Evolutionary conservation across 257 asterid species (phyloP).

Genomic region (Hygrophila difformis): DNA sequence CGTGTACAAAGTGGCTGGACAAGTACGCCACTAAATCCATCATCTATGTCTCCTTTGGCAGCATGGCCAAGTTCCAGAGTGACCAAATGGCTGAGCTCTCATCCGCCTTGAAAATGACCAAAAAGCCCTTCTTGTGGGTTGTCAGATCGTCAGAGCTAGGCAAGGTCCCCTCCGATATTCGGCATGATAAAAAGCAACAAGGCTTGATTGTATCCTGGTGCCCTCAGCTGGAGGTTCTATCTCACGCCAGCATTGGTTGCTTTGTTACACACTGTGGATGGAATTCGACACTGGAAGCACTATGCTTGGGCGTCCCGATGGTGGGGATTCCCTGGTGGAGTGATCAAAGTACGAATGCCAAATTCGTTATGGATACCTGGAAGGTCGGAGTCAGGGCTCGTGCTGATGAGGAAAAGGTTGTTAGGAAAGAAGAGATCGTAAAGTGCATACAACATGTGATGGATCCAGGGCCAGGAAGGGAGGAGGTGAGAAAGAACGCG

Average conservation of each 20-base stretch:
- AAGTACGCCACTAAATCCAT: constrained; percentile 17
- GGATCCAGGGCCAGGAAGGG: constrained; percentile 22
- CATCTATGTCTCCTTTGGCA: constrained; percentile 28
- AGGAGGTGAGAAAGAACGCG: constrained; percentile 19
- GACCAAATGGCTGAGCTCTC: constrained; percentile 29
- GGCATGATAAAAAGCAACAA: too few species aligned
- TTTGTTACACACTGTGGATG: constrained; percentile 32
- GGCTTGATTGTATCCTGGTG: constrained; percentile 29
- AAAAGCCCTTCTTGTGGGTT: constrained; percentile 29
- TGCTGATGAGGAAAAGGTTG: not conserved
- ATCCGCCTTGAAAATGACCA: constrained; percentile 22
- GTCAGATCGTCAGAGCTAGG: constrained; percentile 25
- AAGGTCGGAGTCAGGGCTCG: constrained; percentile 20
- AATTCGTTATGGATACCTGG: constrained; percentile 27
- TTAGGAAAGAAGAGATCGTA: constrained; percentile 17
- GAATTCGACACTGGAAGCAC: constrained; percentile 31
- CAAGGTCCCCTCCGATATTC: constrained; percentile 23
- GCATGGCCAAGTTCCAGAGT: constrained; percentile 18
- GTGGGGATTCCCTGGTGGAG: constrained; percentile 31
- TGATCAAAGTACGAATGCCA: constrained; percentile 25
- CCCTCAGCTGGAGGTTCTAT: constrained; percentile 27
- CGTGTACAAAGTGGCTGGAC: constrained; percentile 27
- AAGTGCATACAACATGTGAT: constrained; percentile 16
- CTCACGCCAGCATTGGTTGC: constrained; percentile 21
- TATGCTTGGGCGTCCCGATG: constrained; percentile 31